Evolutionary conservation across 768 basidiomycete genomes (phyloP), one percentile per base, ranked within the genome.

Genomic region (Pulveroboletus sp.): DNA sequence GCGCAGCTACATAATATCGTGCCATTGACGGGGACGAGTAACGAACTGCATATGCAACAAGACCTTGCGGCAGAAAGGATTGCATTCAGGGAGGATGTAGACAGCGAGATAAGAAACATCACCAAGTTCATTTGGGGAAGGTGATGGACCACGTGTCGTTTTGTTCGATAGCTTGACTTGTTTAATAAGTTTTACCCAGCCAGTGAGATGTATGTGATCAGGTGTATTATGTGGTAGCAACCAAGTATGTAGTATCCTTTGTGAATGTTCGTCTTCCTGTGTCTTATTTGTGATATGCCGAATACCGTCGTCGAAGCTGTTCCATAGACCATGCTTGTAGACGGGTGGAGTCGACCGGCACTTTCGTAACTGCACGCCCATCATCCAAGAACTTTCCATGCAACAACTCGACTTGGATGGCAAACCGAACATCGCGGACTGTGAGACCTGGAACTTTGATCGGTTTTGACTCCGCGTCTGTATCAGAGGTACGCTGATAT

Each of bases 21-120:
- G 1, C 89, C 91, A 0, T 67, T 93, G 37, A 84, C 84, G 30
- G 91, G 91, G 3, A 90, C 89, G 10, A 86, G 79, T 1, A 75
- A 76, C 49, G 76, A 81, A 50, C 50, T 69, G 21, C 87, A 90
- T 55, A 89, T 89, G 82, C 67, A 70, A 33, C 79, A 89, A 51
- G 85, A 81, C 49, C 67, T 88, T 17, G 73, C 71, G 1, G 75
- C 69, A 3, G 74, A 72, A 44, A 60, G 62, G 7, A 61, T 78
- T 28, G 60, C 64, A 15, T 60, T 73, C 47, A 59, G 62, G 38
- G 61, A 64, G 7, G 67, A 69, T 4, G 62, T 68, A 31, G 50
- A 58, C 24, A 41, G 41, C 46, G 59, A 62, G 45, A 47, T 63
- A 51, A 65, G 57, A 38, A 57, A 38, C 13, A 51, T 69, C 47